Evolutionary conservation across 768 basidiomycete species (phyloP), one percentile per base, ranked within the genome.

Genomic region (Tylopilus balloui): DNA sequence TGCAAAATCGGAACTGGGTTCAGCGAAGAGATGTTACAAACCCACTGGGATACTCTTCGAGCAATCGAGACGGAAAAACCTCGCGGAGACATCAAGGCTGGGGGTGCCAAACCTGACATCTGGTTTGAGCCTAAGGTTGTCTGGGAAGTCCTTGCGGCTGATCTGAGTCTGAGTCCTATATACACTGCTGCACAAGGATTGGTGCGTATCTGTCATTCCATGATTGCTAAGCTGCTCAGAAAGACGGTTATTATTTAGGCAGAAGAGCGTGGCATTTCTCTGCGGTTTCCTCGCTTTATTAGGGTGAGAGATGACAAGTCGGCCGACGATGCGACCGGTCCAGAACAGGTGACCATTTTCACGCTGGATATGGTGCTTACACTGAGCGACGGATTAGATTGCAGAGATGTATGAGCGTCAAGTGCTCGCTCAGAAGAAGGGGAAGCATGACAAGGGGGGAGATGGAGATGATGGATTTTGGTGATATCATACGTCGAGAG

Each of bases 1-100:
- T 98, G 96, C 78, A 99, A 99, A 68, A 96, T 99, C 57, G 96
- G 96, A 9, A 99, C 96, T 0, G 96, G 96, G 2, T 98, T 99
- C 72, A 89, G 87, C 48, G 96, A 99, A 59, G 96, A 98, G 63
- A 77, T 79, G 50, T 68, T 99, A 28, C 83, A 87, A 61, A 69
- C 77, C 14, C 90, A 95, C 60, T 87, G 86, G 68, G 80, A 88
- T n/a, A 72, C 78, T 4, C 77, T 99, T 23, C 84, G 88, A 54
- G 84, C 91, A 13, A 76, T 93, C 31, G 91, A 88, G 71, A 69
- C 75, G 38, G 72, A 71, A 17, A 84, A 83, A 48, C 76, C 79
- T 45, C 78, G 90, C 42, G 85, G 87, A 0, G 92, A 97, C 65
- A 77, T 96, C 56, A 92, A 92, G 67, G 67, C 84, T 39, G 95